Evolutionary conservation across 176 grass and related monocot species (phyloP).

Genomic region (Avena sativa): DNA sequence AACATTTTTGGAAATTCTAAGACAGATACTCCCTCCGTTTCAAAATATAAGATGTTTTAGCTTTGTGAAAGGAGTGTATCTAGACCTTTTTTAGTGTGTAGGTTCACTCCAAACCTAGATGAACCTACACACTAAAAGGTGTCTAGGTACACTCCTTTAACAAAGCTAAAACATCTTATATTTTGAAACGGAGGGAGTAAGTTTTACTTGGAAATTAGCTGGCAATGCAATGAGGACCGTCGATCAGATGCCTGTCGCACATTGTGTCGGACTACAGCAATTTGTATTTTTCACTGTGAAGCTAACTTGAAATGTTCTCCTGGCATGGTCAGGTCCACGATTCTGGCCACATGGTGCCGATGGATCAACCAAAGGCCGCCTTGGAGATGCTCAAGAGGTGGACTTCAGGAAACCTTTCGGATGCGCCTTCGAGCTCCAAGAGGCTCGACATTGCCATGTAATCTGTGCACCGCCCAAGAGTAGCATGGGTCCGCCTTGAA

Average conservation of each 20-base stretch:
- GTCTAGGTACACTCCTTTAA: too few species aligned
- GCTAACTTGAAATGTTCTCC: background rate
- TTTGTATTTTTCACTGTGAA: background rate
- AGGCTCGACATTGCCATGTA: conserved; percentile 51
- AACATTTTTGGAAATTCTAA: background rate
- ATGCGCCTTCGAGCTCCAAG: conserved; percentile 17
- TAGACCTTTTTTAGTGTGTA: too few species aligned
- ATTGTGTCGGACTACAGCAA: background rate
- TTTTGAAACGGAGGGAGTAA: background rate
- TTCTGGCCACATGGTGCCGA: conserved; percentile 94
- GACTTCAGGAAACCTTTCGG: conserved; percentile 62
- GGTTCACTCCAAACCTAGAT: too few species aligned
- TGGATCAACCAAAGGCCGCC: conserved; percentile 95
- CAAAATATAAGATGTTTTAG: too few species aligned
- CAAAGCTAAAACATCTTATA: too few species aligned
- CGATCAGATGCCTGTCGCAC: background rate
- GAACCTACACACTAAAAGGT: too few species aligned
- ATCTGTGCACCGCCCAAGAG: background rate
- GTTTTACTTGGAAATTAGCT: background rate
- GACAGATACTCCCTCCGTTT: too few species aligned
- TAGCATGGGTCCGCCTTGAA: background rate
- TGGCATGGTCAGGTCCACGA: conserved; percentile 64
- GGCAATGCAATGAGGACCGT: background rate
- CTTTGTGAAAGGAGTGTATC: too few species aligned
- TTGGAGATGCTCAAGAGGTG: conserved; percentile 90